Evolutionary conservation across 2,329 filamentous ascomycete species (phyloP), one percentile per base, ranked within the genome.

Genomic region (Metarhizium robertsii): DNA sequence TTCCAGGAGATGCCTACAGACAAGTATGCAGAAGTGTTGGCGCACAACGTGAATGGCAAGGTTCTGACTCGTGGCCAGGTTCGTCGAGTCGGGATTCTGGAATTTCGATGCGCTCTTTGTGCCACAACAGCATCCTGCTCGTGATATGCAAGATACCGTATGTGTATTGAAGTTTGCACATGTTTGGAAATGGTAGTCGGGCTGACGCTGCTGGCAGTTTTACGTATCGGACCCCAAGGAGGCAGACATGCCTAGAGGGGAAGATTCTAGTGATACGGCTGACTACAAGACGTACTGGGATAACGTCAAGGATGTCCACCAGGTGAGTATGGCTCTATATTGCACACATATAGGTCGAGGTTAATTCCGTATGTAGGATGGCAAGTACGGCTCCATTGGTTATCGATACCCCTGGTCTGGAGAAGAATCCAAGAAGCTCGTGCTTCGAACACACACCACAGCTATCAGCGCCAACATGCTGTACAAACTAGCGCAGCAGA

Each of bases 1-100:
- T 99, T 97, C 76, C 86, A 92, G 66, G 94, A 99, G 78, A 97
- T 99, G 94, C 89, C 92, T 14, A 96, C 92, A 52, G 87, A 88
- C 74, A 84, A 89, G 70, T 58, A 58, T 43, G 57, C 38, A 36
- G 4, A 32, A n/a, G 14, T n/a, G 38, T 16, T 36, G 32, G 5
- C 14, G 8, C 13, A 3, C 13, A 14, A n/a, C 4, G 8, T 34
- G 42, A 42, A 47, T 40, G 32, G 54, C 32, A 36, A 5, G 30
- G 16, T 13, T 53, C 11, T 47, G n/a, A 30, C 50, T 16, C 43
- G 50, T 48, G 4, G 10, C 13, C 46, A 58, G 57, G 20, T 96
- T 86, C 69, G 92, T 97, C 60, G 94, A 99, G 75, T 92, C 92
- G 13, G 92, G 92, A 50, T 96, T 97, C 85, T 99, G 94, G 67